A percentile compares a stretch with the other conserved stretches of the same genome.
These are phyloP conservation scores for Amanita subjunquillea DNA, from an alignment of 768 basidiomycete species.

Conservation along the genomic window DNA sequence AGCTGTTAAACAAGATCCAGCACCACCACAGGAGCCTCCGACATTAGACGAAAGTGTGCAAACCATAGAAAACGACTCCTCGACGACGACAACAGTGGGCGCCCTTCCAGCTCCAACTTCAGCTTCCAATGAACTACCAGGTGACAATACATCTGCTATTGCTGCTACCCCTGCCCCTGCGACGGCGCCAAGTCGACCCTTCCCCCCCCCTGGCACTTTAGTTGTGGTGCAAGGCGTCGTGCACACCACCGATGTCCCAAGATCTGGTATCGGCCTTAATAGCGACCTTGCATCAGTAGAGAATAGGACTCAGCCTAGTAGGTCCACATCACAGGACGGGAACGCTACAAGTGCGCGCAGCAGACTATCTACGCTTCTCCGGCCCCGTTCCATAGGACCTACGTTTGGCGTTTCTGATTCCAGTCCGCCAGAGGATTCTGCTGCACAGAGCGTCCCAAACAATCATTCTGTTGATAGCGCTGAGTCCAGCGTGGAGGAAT, in stretches of 20 bases:
- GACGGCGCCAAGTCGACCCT: slow-evolving; percentile 25
- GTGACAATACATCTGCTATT: neutral
- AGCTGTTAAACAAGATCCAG: slow-evolving; percentile 1
- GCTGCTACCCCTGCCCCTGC: slow-evolving; percentile 5
- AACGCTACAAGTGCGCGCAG: slow-evolving; percentile 17
- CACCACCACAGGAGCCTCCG: neutral
- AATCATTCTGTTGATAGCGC: neutral
- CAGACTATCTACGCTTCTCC: slow-evolving; percentile 22
- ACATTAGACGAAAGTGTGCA: neutral
- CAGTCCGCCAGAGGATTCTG: neutral
- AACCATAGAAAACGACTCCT: neutral
- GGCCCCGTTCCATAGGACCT: slow-evolving; percentile 21
- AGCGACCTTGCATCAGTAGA: neutral
- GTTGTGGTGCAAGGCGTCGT: slow-evolving; percentile 81
- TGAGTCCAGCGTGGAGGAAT: neutral
- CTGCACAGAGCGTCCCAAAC: neutral
- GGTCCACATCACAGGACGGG: slow-evolving; percentile 19
- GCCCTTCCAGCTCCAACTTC: neutral
- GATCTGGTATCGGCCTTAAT: slow-evolving; percentile 8
- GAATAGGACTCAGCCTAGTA: slow-evolving; percentile 14
- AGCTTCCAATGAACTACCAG: neutral
- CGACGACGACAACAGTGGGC: neutral
- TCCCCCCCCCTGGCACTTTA: slow-evolving; percentile 67
- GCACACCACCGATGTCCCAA: slow-evolving; percentile 60
- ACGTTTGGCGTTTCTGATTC: neutral